Evolutionary conservation across 2,329 filamentous ascomycete genomes (phyloP).

Genomic region (Pseudomassariella vexata): DNA sequence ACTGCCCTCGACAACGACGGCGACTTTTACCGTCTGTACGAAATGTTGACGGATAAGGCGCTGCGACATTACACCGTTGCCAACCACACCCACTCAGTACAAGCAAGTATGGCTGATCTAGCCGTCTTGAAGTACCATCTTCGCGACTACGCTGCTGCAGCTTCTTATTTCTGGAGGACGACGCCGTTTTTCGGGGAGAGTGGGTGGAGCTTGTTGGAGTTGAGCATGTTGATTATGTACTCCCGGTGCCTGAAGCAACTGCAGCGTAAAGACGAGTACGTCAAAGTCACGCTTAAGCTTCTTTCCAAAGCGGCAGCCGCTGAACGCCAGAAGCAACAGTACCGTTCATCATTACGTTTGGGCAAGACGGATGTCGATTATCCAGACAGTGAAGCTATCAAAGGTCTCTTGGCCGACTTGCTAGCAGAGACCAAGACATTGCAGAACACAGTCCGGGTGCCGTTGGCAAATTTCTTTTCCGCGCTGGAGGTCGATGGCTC

Average conservation of each 20-base stretch:
- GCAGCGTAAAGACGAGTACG: conserved; percentile 71
- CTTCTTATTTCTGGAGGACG: conserved; percentile 71
- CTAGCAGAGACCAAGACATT: conserved; percentile 38
- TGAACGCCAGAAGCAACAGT: conserved; percentile 42
- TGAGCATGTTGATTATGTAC: conserved; percentile 82
- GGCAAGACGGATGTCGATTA: conserved; percentile 27
- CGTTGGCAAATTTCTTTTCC: conserved; percentile 69
- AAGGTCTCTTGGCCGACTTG: conserved; percentile 42
- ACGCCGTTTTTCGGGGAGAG: conserved; percentile 73
- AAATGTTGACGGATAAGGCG: conserved; percentile 77
- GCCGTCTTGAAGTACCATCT: conserved; percentile 77
- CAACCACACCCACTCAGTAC: conserved; percentile 69
- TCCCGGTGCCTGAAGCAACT: conserved; percentile 74
- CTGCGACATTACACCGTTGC: conserved; percentile 79
- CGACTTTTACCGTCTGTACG: conserved; percentile 62
- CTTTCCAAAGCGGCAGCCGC: conserved; percentile 59
- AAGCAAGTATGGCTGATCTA: conserved; percentile 76
- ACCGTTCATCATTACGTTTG: conserved; percentile 28
- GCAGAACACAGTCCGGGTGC: conserved; percentile 56
- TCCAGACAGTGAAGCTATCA: conserved; percentile 31
- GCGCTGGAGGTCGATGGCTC: conserved; percentile 61
- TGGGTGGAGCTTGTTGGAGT: conserved; percentile 74
- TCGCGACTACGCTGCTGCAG: conserved; percentile 67
- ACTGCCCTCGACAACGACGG: conserved; percentile 56
- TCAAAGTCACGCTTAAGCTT: conserved; percentile 68